phyloP scores from a whole-genome alignment of 768 basidiomycete genomes.

The Xerocomus spinulosus region DNA sequence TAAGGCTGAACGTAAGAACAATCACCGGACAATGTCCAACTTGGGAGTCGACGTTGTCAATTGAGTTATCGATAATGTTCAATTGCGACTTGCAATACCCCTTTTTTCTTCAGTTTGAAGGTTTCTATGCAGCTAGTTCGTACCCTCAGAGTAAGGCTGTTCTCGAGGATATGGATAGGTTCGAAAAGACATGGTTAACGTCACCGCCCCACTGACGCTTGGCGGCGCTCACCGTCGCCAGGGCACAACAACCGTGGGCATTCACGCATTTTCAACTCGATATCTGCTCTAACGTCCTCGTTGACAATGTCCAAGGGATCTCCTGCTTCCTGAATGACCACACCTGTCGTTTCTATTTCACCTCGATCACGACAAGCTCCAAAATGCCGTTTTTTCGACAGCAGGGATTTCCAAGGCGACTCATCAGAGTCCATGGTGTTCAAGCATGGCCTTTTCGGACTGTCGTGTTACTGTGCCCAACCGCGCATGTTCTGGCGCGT shows the following conservation, averaged over 20 bases:
- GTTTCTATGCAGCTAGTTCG: neutral
- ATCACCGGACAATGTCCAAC: neutral
- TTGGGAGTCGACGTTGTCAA: too few species aligned
- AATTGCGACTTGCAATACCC: too few species aligned
- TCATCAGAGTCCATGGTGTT: too few species aligned
- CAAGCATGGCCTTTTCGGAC: too few species aligned
- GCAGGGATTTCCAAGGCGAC: neutral
- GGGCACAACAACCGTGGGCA: constrained; percentile 3
- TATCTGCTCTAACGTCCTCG: neutral
- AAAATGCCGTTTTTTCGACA: neutral
- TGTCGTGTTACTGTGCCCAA: too few species aligned
- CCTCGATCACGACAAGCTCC: neutral
- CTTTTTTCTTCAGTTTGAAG: neutral
- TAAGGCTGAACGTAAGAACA: neutral
- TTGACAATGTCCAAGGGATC: neutral
- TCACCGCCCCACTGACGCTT: neutral
- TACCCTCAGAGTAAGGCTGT: too few species aligned
- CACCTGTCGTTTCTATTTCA: neutral
- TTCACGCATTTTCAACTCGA: neutral
- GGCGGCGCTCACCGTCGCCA: neutral
- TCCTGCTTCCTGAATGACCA: neutral
- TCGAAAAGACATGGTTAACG: neutral
- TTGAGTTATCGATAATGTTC: too few species aligned
- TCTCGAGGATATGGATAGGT: too few species aligned
- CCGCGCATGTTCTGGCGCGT: constrained; percentile 11